Percentiles rank a stretch among this genome's conserved stretches.
These are phyloP conservation scores for Umbelopsis sp. DNA, from an alignment of 192 early-diverging fungal species.

Conservation along the genomic window DNA sequence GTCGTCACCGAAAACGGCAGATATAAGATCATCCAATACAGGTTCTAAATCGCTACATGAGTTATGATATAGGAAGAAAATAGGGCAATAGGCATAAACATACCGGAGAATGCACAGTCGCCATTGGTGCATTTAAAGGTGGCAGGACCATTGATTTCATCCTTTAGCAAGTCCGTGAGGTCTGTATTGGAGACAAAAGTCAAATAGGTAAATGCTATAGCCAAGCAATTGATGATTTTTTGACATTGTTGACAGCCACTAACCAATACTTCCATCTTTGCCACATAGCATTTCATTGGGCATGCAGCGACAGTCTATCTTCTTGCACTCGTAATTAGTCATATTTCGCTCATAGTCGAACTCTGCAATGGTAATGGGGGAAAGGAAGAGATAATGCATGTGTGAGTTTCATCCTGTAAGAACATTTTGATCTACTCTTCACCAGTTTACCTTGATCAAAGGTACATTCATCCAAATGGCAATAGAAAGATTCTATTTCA, in stretches of 20 bases:
- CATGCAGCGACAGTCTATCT: constrained; percentile 81
- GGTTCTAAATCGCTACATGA: constrained; percentile 51
- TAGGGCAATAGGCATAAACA: not conserved
- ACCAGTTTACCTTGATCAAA: constrained; percentile 56
- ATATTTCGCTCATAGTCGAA: constrained; percentile 51
- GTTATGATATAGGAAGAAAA: not conserved
- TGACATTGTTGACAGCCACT: constrained; percentile 2
- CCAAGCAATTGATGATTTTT: too few relatives aligned
- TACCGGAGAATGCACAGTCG: constrained; percentile 65
- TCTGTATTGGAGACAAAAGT: constrained; percentile 38
- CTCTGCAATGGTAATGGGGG: constrained; percentile 26
- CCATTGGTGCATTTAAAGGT: constrained; percentile 62
- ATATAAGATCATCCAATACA: constrained; percentile 84
- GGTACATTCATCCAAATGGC: constrained; percentile 74
- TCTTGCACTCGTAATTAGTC: constrained; percentile 69
- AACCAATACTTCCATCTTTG: constrained; percentile 75
- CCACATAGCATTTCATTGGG: constrained; percentile 83
- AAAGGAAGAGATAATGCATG: not conserved
- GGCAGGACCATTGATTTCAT: constrained; percentile 78
- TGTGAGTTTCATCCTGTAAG: too few relatives aligned
- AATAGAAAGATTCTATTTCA: constrained; percentile 89
- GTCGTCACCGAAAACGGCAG: constrained; percentile 77
- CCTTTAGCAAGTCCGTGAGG: constrained; percentile 75
- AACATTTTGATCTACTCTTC: not conserved
- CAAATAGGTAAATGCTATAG: not conserved